phyloP scores from a whole-genome alignment of 176 grass and related monocot genomes.

The Dactylis glomerata region DNA sequence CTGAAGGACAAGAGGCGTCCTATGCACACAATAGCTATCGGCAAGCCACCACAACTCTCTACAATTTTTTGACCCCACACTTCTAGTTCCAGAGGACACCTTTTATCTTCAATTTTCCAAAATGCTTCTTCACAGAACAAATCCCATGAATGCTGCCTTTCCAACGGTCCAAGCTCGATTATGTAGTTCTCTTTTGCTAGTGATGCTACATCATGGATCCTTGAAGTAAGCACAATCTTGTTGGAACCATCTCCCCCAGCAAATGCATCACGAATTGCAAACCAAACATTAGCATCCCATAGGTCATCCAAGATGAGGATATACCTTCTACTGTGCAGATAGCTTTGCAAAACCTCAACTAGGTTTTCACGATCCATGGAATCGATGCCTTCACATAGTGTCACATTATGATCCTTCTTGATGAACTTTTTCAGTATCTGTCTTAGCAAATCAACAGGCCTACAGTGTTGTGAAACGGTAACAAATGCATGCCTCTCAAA shows the following conservation, averaged over 20 bases:
- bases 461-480: not conserved
- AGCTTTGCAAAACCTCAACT: not conserved
- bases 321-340: slow-evolving; percentile 5
- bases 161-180: not conserved
- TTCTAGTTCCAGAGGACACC: not conserved
- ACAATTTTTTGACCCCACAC: not conserved
- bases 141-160: not conserved
- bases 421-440: not conserved
- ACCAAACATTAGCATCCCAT: not conserved
- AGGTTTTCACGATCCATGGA: not conserved
- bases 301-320: not conserved
- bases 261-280: not conserved
- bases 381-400: not conserved
- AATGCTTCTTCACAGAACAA: slow-evolving; percentile 16
- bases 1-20: not conserved
- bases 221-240: not conserved
- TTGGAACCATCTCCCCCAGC: not conserved
- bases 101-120: not conserved
- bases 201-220: slow-evolving; percentile 1
- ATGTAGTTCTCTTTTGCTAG: not conserved
- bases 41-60: not conserved
- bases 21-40: slow-evolving; percentile 8
- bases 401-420: not conserved
- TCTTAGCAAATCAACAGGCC: not conserved
- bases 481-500: not conserved